Base-by-base conservation (phyloP, 768 basidiomycete species). In the Kwoniella botswanensis region DNA sequence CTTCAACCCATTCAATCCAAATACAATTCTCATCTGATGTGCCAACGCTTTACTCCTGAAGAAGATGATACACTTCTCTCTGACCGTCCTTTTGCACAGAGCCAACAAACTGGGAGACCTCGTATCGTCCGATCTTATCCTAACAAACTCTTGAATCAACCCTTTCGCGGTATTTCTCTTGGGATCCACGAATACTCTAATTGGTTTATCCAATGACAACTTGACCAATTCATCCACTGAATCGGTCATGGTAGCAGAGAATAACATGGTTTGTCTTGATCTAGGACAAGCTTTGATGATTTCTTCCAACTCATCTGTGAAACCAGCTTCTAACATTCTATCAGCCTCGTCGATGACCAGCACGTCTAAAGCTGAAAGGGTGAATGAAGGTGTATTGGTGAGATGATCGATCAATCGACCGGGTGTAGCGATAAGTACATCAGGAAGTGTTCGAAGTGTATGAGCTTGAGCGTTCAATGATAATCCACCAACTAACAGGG, bases 171-270 rank as follows among this genome's bases (percentile, higher is more conserved):
- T 94, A 41, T 87, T 90, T 68, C 91, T 89, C 82, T 95, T 94
- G 9, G 94, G 93, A 79, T 98, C 97, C 22, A 99, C 95, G 82
- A 98, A 98, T 42, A 98, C 87, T 55, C 95, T 88, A 10, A 95
- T 93, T 5, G 97, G 97, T 82, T 91, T 94, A 82, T 93, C 91
- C 60, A 98, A 85, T 13, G 93, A 93, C 88, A 98, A 91, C 79
- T 90, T 90, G 68, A 98, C 92, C 59, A 99, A 88, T 79, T 94
- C 91, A 76, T 97, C 93, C 10, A 98, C 92, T 1, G 92, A 91
- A 83, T 99, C 97, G 4, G 95, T 98, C 92, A 98, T 98, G 1
- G 97, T 99, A 2, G 97, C 97, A 0, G 94, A 97, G 85, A 99
- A 99, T 46, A 99, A 87, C 94, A 99, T 96, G 3, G 97, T 98